These are phyloP conservation scores for Aspergillus campestris DNA, from an alignment of 495 filamentous ascomycete genomes.

Conservation along the genomic window DNA sequence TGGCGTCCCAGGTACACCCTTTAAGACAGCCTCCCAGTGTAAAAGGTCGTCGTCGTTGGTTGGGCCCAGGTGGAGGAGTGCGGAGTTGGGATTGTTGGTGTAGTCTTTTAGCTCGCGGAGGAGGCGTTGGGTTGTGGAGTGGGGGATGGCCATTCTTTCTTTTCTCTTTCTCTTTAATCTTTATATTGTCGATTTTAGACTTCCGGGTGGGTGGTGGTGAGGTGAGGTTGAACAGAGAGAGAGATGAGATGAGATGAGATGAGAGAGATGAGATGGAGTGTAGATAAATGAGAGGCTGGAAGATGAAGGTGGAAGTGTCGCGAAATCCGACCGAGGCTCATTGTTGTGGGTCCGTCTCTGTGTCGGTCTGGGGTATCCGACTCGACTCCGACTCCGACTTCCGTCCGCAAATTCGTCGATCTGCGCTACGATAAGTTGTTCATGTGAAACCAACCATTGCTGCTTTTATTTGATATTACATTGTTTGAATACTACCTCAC, in stretches of 20 bases:
- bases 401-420: too few relatives aligned
- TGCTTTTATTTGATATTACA: background rate
- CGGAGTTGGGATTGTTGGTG: constrained; percentile 45
- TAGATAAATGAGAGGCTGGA: too few relatives aligned
- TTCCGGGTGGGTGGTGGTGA: background rate
- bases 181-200: too few relatives aligned
- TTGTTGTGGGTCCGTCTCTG: too few relatives aligned
- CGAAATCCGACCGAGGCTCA: background rate
- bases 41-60: constrained; percentile 61
- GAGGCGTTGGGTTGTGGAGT: constrained; percentile 48
- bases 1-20: constrained; percentile 53
- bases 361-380: too few relatives aligned
- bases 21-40: constrained; percentile 72
- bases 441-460: background rate
- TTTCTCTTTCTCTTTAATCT: background rate
- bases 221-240: constrained; percentile 4
- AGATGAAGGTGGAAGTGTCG: background rate
- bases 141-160: constrained; percentile 16
- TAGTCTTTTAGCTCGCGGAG: constrained; percentile 57
- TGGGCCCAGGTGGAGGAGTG: constrained; percentile 56
- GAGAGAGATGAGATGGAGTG: constrained; percentile 2
- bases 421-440: too few relatives aligned
- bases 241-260: background rate
- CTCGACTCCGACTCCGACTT: too few relatives aligned
- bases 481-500: too few relatives aligned